Evolutionary conservation across 2,329 filamentous ascomycete species (phyloP).

Genomic region (Colletotrichum gloeosporioides): DNA sequence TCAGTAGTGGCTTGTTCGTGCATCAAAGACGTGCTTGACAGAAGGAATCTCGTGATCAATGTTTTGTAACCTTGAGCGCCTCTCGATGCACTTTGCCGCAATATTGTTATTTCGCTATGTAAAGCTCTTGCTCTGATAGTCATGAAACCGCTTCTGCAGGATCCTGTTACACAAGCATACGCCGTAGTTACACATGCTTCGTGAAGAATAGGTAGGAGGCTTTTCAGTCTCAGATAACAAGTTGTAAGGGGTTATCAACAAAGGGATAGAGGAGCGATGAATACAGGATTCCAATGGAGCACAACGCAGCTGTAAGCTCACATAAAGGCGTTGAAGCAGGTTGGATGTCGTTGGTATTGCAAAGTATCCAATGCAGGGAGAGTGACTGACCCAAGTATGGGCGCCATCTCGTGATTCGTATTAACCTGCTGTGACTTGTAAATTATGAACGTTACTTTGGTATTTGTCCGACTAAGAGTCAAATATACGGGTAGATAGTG

Average conservation of each 20-base stretch:
- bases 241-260: neutral
- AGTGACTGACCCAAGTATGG: neutral
- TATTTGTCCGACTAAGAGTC: accelerated
- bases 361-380: neutral
- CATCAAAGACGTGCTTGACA: neutral
- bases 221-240: neutral
- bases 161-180: neutral
- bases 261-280: neutral
- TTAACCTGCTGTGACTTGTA: neutral
- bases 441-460: neutral
- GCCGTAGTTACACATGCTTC: neutral
- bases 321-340: neutral
- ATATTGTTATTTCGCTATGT: neutral
- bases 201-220: neutral
- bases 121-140: neutral
- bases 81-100: neutral
- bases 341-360: neutral
- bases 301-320: accelerated
- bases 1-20: neutral
- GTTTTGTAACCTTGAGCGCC: neutral
- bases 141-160: neutral
- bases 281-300: neutral
- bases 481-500: accelerated
- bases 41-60: neutral
- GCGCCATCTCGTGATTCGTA: neutral